Evolutionary conservation across 257 asterid species (phyloP).

Genomic region (Knoxia roxburghii): DNA sequence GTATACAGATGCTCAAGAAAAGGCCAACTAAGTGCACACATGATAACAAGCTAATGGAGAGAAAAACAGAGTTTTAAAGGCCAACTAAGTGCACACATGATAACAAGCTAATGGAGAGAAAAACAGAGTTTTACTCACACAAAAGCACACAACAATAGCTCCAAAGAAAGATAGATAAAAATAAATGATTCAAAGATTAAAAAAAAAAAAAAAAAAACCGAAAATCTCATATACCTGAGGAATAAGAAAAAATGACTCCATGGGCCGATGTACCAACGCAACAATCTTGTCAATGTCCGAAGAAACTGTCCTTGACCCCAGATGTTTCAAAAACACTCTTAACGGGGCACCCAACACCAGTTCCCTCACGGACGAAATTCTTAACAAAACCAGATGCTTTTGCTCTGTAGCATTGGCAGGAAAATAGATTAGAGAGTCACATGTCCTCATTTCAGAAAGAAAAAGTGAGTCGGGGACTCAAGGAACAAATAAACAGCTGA

Average conservation of each 20-base stretch:
- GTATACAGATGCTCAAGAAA: neutral
- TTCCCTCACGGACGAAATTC: conserved; percentile 88
- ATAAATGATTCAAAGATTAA: neutral
- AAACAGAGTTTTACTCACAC: neutral
- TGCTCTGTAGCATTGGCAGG: conserved; percentile 41
- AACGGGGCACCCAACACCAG: conserved; percentile 90
- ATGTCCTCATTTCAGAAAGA: neutral
- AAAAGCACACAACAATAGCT: neutral
- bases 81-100: neutral
- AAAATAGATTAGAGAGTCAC: conserved; percentile 20
- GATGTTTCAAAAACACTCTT: conserved; percentile 68
- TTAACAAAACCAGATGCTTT: conserved; percentile 56
- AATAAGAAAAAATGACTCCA: conserved; percentile 81
- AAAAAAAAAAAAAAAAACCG: neutral
- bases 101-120: neutral
- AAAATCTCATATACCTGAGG: conserved; percentile 63
- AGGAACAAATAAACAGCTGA: neutral
- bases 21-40: neutral
- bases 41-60: neutral
- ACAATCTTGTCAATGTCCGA: conserved; percentile 53
- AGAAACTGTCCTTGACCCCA: conserved; percentile 54
- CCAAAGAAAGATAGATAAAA: neutral
- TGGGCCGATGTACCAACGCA: conserved; percentile 87
- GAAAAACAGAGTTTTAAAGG: neutral
- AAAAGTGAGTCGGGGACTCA: neutral